phyloP scores from a whole-genome alignment of 1,139 yeast species.

The Debaryomycetaceae sp. region DNA sequence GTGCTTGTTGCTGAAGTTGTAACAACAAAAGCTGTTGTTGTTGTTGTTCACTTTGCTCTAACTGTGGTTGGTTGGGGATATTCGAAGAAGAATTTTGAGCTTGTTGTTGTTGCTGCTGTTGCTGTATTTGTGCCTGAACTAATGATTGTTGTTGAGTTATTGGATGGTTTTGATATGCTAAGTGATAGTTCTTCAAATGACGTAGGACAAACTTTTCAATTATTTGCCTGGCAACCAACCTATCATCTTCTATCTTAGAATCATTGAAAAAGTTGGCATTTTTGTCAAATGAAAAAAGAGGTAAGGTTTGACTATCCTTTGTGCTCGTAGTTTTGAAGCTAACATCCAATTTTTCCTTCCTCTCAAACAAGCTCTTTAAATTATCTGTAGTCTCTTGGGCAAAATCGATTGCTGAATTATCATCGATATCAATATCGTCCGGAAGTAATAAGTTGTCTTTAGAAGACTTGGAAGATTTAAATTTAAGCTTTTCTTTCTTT shows the following conservation, averaged over 20 bases:
- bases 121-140: conserved; percentile 28
- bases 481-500: conserved; percentile 30
- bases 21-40: conserved; percentile 5
- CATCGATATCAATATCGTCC: conserved; percentile 42
- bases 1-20: not conserved
- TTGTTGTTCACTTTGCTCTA: conserved; percentile 26
- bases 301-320: conserved; percentile 20
- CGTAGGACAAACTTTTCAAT: conserved; percentile 41
- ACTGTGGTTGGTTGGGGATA: conserved; percentile 22
- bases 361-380: conserved; percentile 29
- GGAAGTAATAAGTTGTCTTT: conserved; percentile 28
- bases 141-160: conserved; percentile 39
- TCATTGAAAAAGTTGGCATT: conserved; percentile 16
- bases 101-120: conserved; percentile 23
- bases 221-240: conserved; percentile 36
- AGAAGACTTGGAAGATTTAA: conserved; percentile 19
- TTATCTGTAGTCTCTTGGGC: conserved; percentile 35
- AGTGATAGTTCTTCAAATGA: conserved; percentile 46
- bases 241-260: conserved; percentile 35
- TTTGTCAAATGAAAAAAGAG: conserved; percentile 37
- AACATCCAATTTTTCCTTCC: conserved; percentile 30
- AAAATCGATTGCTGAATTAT: conserved; percentile 33
- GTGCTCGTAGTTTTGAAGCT: conserved; percentile 25
- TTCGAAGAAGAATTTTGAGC: conserved; percentile 16
- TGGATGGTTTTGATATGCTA: conserved; percentile 48